phyloP scores from a whole-genome alignment of 352 stramenopile genomes.

The Halophytophthora polymorphica region DNA sequence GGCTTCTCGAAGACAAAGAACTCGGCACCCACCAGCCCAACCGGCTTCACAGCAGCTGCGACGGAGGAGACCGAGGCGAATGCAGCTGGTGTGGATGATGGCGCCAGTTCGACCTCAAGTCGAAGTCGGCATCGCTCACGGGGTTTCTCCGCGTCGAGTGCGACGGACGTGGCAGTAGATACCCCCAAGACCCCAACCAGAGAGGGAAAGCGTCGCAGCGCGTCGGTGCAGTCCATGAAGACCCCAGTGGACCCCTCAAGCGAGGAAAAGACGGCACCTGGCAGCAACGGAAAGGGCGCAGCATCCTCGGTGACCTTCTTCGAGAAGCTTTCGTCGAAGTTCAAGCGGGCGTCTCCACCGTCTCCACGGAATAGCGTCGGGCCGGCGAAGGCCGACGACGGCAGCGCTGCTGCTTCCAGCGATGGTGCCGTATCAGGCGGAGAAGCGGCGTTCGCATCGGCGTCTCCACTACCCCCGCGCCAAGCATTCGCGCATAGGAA shows the following conservation, averaged over 20 bases:
- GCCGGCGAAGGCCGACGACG: conserved; percentile 21
- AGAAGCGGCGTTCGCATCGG: conserved; percentile 10
- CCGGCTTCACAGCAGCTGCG: conserved; percentile 4
- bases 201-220: conserved; percentile 32
- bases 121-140: conserved; percentile 21
- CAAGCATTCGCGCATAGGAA: conserved; percentile 28
- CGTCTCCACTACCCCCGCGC: conserved; percentile 21
- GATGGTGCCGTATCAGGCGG: conserved; percentile 14
- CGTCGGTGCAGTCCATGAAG: conserved; percentile 33
- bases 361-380: conserved; percentile 38
- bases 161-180: conserved; percentile 16
- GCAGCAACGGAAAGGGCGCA: conserved; percentile 20
- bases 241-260: conserved; percentile 18
- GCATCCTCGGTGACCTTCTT: conserved; percentile 76
- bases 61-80: conserved; percentile 8
- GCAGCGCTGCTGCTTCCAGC: conserved; percentile 4
- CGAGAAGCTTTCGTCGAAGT: conserved; percentile 79
- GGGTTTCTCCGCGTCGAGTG: conserved; percentile 33
- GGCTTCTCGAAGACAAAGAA: conserved; percentile 39
- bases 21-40: conserved; percentile 12
- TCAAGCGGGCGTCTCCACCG: conserved; percentile 48
- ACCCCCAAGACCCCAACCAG: conserved; percentile 16
- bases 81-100: neutral
- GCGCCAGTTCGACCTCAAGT: conserved; percentile 14
- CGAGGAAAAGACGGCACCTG: conserved; percentile 36